Base-by-base conservation (phyloP, 805 yeast genomes). In the Cyberlindnera galapagoensis region DNA sequence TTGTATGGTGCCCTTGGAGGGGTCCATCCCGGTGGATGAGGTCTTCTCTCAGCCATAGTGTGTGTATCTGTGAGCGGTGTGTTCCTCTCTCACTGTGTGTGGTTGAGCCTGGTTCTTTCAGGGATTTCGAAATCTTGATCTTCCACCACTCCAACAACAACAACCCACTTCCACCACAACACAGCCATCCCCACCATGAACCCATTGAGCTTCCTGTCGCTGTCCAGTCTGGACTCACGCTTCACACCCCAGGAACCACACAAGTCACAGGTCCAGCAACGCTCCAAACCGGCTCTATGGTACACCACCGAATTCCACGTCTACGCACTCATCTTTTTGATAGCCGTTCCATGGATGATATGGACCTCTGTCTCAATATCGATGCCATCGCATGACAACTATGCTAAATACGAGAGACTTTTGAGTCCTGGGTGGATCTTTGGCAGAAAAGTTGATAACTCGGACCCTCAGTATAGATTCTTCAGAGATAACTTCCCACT, bases 371-470 rank as follows among this genome's bases (percentile, higher is more conserved):
- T 82, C 71, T 80, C 74, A 22, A 90, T 94, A 7, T 79, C 88
- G 21, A 76, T 76, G 47, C 80, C 77, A 42, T 62, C 75, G 3
- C 85, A 83, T 47, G 78, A 81, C 9, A 86, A 86, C 51, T 90
- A 80, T 51, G 67, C 69, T 13, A 62, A 63, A 30, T 86, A 71
- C 50, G 69, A 70, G 43, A 69, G 73, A 30, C 60, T 79, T 23
- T 62, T 90, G 31, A 67, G 80, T 18, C 65, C 74, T 6, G 97
- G 98, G 5, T 90, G 97, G 97, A 60, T 87, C 46, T 74, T 80
- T 52, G 96, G 95, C 7, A 62, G 95, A 17, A 81, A 80, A 56
- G 94, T 86, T 25, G 98, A 92, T 56, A 88, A 90, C 53, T 81
- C 95, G 5, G 99, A 92, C 54, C 65, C 68, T 20, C 99, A 92